Evolutionary conservation across 192 early-diverging fungal species (phyloP).

Genomic region (Kappamyces sp.): DNA sequence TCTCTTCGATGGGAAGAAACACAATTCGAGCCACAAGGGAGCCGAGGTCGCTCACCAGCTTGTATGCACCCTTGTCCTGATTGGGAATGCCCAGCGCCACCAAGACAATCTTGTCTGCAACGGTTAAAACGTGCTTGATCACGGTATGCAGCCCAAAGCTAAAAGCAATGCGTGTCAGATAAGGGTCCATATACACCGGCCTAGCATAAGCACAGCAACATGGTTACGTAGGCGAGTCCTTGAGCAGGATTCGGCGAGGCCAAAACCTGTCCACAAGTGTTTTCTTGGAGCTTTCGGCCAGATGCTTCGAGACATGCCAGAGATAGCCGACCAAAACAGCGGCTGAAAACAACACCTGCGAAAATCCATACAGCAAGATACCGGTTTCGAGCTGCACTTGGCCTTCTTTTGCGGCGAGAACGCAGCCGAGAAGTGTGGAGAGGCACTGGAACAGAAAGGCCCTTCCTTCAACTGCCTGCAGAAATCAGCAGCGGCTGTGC

Average conservation of each 20-base stretch:
- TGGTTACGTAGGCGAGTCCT: constrained; percentile 30
- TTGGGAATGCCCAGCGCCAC: constrained; percentile 26
- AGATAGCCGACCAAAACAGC: constrained; percentile 56
- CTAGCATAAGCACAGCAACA: constrained; percentile 21
- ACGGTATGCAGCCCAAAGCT: constrained; percentile 80
- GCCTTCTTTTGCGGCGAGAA: constrained; percentile 2
- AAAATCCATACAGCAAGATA: constrained; percentile 71
- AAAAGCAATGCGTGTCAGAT: constrained; percentile 59
- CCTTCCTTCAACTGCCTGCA: constrained; percentile 61
- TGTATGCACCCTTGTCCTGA: constrained; percentile 30
- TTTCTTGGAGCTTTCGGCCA: no score
- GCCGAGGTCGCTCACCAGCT: constrained; percentile 37
- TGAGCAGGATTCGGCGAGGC: constrained; percentile 25
- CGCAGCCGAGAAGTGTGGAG: constrained; percentile 51
- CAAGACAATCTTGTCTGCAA: constrained; percentile 95
- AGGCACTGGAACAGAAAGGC: constrained; percentile 72
- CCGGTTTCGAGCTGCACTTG: constrained; percentile 42
- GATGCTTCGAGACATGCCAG: constrained; percentile 17
- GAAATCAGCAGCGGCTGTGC: no score
- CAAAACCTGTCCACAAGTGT: no score
- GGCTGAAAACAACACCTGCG: constrained; percentile 68
- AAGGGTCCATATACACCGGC: constrained; percentile 53
- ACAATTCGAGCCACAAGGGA: constrained; percentile 84
- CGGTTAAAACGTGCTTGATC: constrained; percentile 90
- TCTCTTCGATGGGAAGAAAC: constrained; percentile 93